A percentile compares a stretch with the other conserved stretches of the same genome.
These are phyloP conservation scores for Penicillium sumatraense DNA, from an alignment of 2,329 filamentous ascomycete genomes.

Conservation along the genomic window DNA sequence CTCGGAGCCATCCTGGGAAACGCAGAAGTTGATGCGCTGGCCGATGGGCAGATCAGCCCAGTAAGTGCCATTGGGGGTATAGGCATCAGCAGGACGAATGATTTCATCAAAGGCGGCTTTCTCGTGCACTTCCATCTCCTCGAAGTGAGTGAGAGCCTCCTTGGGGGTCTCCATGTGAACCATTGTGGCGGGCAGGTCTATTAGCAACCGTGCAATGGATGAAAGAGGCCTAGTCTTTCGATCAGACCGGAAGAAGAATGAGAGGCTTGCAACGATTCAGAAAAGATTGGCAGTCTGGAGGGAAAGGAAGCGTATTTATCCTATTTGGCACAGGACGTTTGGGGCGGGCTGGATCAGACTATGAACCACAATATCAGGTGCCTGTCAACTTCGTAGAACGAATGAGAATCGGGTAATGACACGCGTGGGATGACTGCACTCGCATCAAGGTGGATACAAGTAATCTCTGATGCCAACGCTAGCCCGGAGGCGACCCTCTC, in stretches of 20 bases:
- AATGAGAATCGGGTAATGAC: not conserved
- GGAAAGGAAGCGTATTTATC: not conserved
- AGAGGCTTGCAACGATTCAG: conserved; percentile 2
- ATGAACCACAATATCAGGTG: not conserved
- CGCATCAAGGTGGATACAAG: not conserved
- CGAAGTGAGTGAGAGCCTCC: conserved; percentile 45
- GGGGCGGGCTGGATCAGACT: not conserved
- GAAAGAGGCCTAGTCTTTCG: not conserved
- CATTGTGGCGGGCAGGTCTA: not conserved
- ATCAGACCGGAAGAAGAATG: not conserved
- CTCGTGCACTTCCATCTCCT: conserved; percentile 62
- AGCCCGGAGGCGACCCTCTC: not conserved
- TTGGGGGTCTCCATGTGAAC: conserved; percentile 18
- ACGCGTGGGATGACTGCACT: not conserved
- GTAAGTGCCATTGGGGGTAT: conserved; percentile 80
- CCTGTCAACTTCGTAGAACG: not conserved
- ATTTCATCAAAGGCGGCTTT: conserved; percentile 73
- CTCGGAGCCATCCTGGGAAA: conserved; percentile 71
- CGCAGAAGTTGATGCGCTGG: conserved; percentile 75
- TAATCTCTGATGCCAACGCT: not conserved
- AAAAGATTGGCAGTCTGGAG: conserved; percentile 2
- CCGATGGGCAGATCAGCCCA: conserved; percentile 83
- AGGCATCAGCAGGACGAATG: conserved; percentile 85
- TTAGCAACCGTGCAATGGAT: not conserved
- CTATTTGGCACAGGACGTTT: not conserved